Evolutionary conservation across 495 filamentous ascomycete genomes (phyloP), one percentile per base, ranked within the genome.

Genomic region (Paragyromitra xinjiangensis): DNA sequence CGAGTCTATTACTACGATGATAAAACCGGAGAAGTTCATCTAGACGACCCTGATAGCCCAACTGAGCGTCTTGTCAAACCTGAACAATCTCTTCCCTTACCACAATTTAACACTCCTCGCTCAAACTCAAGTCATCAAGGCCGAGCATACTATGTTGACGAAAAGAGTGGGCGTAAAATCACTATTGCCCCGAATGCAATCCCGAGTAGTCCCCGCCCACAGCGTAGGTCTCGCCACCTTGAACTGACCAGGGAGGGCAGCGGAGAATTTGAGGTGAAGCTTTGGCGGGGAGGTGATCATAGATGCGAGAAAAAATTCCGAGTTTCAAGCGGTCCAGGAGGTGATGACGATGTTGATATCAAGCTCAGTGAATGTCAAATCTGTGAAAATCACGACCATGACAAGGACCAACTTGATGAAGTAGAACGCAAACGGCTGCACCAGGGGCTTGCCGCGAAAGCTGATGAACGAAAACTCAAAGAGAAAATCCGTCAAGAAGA

Each of bases 191-290:
- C 77, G 2, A 34, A 39, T 40, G 37, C 37, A 11, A 44, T 39
- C 8, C n/a, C 12, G 24, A 39, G 62, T 44, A 78, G 16, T 37
- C 61, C 61, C 24, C 67, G 45, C 12, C 42, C 42, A 45, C 67
- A 79, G 37, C 53, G 62, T 39, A 77, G 62, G 39, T 78, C 77
- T 45, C 77, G 67, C 26, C 74, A 72, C 29, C 66, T 79, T 40
- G 77, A 73, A 34, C 55, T 79, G 7, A 79, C 77, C 14, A 73
- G 61, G 56, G 77, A 78, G n/a, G 66, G 63, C 22, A 66, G 74
- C 11, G 77, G 77, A 39, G 77, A 71, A 37, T 72, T 79, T 51
- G 77, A 77, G 11, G 74, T 79, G 3, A 78, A 78, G 19, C 61
- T 79, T 63, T 66, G 61, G 68, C 40, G 56, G 44, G 77, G 68